Evolutionary conservation across 768 basidiomycete species (phyloP).

Genomic region (Suillus fuscotomentosus): DNA sequence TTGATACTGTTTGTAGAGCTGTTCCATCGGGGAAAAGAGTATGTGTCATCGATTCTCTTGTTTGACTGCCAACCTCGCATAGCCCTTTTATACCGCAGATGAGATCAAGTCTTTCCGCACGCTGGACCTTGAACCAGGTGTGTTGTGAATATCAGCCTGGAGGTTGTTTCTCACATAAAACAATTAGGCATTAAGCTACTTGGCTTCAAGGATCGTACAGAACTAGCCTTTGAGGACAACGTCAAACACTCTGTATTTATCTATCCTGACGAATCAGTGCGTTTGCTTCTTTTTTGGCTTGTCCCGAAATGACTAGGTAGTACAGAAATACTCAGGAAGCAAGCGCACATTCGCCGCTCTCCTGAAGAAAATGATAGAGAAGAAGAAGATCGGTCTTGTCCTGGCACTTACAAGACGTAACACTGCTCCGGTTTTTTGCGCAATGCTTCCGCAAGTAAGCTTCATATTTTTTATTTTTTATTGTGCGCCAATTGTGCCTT

Average conservation of each 20-base stretch:
- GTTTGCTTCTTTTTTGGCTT: slow-evolving; percentile 13
- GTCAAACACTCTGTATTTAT: slow-evolving; percentile 90
- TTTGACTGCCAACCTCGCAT: slow-evolving; percentile 6
- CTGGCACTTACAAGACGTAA: slow-evolving; percentile 68
- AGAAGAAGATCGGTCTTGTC: slow-evolving; percentile 80
- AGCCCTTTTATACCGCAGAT: slow-evolving; percentile 86
- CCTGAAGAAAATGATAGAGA: slow-evolving; percentile 76
- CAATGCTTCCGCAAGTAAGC: slow-evolving; percentile 80
- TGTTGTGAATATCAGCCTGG: slow-evolving; percentile 11
- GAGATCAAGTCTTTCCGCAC: slow-evolving; percentile 83
- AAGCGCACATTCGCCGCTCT: slow-evolving; percentile 90
- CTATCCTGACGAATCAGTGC: slow-evolving; percentile 87
- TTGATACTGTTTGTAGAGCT: slow-evolving; percentile 36
- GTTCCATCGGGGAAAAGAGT: slow-evolving; percentile 57
- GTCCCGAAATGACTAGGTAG: background rate
- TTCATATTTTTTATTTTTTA: background rate
- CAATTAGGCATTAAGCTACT: slow-evolving; percentile 79
- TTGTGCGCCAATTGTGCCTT: background rate
- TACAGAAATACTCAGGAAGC: slow-evolving; percentile 79
- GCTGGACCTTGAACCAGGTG: slow-evolving; percentile 74
- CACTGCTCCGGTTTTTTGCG: slow-evolving; percentile 76
- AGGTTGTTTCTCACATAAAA: background rate
- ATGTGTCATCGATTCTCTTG: slow-evolving; percentile 12
- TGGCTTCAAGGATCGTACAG: slow-evolving; percentile 78
- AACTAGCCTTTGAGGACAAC: slow-evolving; percentile 84